These are phyloP conservation scores for Cladosporium cucumerinum DNA, from an alignment of 2,329 filamentous ascomycete genomes.

Conservation along the genomic window DNA sequence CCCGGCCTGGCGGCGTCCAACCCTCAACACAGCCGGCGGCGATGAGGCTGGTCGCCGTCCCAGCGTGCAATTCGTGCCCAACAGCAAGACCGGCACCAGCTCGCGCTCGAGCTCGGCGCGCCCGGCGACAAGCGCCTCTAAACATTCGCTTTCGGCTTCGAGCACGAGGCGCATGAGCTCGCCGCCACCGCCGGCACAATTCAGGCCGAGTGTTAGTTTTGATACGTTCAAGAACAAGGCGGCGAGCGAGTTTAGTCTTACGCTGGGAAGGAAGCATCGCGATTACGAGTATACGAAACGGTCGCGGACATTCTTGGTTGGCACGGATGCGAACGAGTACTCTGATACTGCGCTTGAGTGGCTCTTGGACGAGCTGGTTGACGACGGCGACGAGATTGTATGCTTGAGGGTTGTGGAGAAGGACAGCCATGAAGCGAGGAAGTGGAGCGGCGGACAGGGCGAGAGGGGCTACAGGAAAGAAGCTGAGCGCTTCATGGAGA, in stretches of 20 bases:
- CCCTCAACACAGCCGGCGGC: constrained; percentile 25
- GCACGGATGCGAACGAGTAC: constrained; percentile 86
- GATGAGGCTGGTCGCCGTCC: constrained; percentile 29
- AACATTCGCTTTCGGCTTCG: constrained; percentile 8
- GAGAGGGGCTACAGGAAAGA: constrained; percentile 64
- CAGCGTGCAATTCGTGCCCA: constrained; percentile 37
- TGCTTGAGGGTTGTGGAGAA: constrained; percentile 86
- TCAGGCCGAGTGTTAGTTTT: constrained; percentile 68
- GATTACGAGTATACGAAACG: constrained; percentile 78
- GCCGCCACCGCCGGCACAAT: constrained; percentile 46
- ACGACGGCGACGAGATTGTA: constrained; percentile 90
- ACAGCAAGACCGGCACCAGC: constrained; percentile 24
- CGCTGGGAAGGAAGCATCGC: constrained; percentile 79
- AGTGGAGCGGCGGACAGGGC: constrained; percentile 46
- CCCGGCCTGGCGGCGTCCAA: constrained; percentile 34
- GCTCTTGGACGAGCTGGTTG: constrained; percentile 86
- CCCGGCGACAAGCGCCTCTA: constrained; percentile 19
- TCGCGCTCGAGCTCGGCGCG: constrained; percentile 32
- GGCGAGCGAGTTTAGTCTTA: constrained; percentile 70
- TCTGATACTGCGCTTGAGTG: constrained; percentile 90
- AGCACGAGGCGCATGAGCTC: constrained; percentile 27
- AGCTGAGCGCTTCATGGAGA: constrained; percentile 69
- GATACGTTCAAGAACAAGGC: constrained; percentile 68
- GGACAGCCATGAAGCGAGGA: constrained; percentile 62
- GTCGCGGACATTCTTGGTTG: constrained; percentile 85